Percentiles rank a stretch among this genome's conserved stretches.
phyloP scores from a whole-genome alignment of 352 stramenopile species.

The Globisporangium radiosum region DNA sequence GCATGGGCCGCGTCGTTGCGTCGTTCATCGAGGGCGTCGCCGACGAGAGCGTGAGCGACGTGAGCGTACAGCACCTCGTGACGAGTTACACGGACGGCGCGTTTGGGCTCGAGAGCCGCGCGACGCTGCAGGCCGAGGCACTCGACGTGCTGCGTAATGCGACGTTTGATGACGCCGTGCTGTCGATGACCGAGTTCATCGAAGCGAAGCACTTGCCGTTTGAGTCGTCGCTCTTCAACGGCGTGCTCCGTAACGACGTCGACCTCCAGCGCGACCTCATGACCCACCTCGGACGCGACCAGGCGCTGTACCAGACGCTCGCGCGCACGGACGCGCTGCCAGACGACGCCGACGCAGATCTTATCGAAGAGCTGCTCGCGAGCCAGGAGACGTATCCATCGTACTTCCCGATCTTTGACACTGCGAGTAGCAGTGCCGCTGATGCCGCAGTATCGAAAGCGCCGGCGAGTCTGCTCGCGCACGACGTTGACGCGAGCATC shows the following conservation, averaged over 20 bases:
- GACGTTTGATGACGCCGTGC: conserved; percentile 45
- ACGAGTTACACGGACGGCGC: conserved; percentile 55
- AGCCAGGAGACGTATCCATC: conserved; percentile 54
- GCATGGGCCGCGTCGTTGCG: conserved; percentile 23
- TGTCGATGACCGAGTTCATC: conserved; percentile 75
- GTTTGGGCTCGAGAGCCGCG: conserved; percentile 21
- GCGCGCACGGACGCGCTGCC: conserved; percentile 39
- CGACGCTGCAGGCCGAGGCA: conserved; percentile 42
- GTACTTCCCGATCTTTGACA: conserved; percentile 61
- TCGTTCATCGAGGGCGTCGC: conserved; percentile 48
- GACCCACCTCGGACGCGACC: conserved; percentile 71
- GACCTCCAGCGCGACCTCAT: conserved; percentile 76
- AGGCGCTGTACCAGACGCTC: conserved; percentile 67
- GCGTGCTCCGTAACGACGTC: conserved; percentile 60
- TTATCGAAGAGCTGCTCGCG: conserved; percentile 59
- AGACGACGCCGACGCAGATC: conserved; percentile 63
- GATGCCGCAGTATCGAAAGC: neutral
- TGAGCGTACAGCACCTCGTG: conserved; percentile 49
- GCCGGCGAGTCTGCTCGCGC: conserved; percentile 30
- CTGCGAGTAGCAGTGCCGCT: neutral
- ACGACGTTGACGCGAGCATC: conserved; percentile 53
- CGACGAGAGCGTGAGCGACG: conserved; percentile 31
- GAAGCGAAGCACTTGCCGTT: conserved; percentile 75
- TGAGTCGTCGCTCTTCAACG: conserved; percentile 80
- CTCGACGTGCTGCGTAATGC: conserved; percentile 33